Evolutionary conservation across 495 filamentous ascomycete species (phyloP).

Genomic region (Xylaria nigripes): DNA sequence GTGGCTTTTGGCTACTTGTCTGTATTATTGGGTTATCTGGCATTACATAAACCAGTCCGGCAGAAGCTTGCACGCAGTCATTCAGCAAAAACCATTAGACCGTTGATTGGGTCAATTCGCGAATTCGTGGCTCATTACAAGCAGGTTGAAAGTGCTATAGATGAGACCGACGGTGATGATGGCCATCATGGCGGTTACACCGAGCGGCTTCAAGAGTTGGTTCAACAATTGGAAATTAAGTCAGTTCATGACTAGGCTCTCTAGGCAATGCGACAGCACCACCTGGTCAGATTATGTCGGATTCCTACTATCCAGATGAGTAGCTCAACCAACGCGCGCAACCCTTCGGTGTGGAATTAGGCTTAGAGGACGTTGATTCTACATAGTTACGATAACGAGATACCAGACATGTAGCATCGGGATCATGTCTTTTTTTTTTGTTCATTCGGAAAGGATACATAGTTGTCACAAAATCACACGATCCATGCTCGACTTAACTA

Average conservation of each 20-base stretch:
- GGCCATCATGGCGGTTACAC: conserved; percentile 45
- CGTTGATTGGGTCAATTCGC: conserved; percentile 67
- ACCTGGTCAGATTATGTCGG: background rate
- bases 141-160: conserved; percentile 55
- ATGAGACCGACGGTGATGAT: conserved; percentile 41
- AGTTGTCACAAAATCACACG: too few species aligned
- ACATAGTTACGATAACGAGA: conserved; percentile 9
- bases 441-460: background rate
- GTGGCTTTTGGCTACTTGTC: conserved; percentile 88
- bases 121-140: conserved; percentile 77
- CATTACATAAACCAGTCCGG: conserved; percentile 48
- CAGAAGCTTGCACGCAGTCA: conserved; percentile 44
- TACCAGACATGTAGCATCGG: conserved; percentile 5
- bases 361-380: conserved; percentile 4
- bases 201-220: conserved; percentile 50
- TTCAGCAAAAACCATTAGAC: conserved; percentile 50
- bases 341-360: background rate
- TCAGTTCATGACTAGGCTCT: conserved; percentile 14
- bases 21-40: conserved; percentile 73
- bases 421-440: background rate
- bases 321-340: background rate
- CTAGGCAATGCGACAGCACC: background rate
- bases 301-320: background rate
- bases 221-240: conserved; percentile 33
- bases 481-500: too few species aligned